Evolutionary conservation across 306 rosid genomes (phyloP), one percentile per base, ranked within the genome.

Genomic region (Cucurbita pepo): DNA sequence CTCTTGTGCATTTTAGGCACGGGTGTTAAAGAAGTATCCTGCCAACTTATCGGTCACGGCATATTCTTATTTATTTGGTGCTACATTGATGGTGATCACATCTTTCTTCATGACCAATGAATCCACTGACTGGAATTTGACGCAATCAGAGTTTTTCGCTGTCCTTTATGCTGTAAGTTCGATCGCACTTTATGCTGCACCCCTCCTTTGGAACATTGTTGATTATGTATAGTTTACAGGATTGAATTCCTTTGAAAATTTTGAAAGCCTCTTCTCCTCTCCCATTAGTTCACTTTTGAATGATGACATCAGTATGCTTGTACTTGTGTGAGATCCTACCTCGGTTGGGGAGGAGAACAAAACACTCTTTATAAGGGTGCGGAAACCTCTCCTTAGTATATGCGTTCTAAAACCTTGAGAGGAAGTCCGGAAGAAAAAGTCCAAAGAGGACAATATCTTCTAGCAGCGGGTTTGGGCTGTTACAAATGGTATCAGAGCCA

Each of bases 1-100:
- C 61, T 57, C 7, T 80, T 73, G 71, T 61, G 51, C 74, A 53
- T 78, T 92, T 60, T 96, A 93, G 98, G 98, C 97, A 77, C 89
- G 90, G 45, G 80, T 94, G 51, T 79, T 94, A 37, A 86, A 79
- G 72, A 94, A 81, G 57, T 94, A 90, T 82, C 96, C 90, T 1
- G 88, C 95, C 79, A 90, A 83, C 81, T 57, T 90, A 51, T 90
- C 98, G 44, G 89, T 94, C 61, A 89, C 96, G 9, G 97, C 98
- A 48, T 86, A 71, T 82, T 87, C 98, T 19, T 89, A 87, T 85
- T 80, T 85, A 58, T 90, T 89, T 13, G 98, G 97, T 80, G 87
- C 86, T 76, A 16, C 71, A 34, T 53, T 86, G 77, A 84, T 94
- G 92, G 89, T 90, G 86, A 76, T 67, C 59, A 82, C 91, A 37